Base-by-base conservation (phyloP, 805 yeast species). In the Candida fluviatilis region DNA sequence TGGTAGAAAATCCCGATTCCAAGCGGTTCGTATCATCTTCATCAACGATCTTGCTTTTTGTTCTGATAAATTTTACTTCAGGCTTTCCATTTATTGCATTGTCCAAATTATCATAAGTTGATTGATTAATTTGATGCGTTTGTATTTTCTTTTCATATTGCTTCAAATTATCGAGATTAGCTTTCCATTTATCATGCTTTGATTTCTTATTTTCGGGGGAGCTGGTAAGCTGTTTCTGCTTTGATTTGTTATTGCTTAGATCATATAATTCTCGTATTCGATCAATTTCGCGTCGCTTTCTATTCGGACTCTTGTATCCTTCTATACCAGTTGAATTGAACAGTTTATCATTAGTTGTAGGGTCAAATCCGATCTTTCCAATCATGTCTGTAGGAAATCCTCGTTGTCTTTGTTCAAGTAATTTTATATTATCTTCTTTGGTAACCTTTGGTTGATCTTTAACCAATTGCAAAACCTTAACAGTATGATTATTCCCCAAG, bases 351-450 rank as follows among this genome's bases (percentile, higher is more conserved):
- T 34, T 28, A 11, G 16, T 15, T 5, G 76, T 70, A 2, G 82
- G 82, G 52, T 76, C 80, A 47, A 71, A 76, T 2, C 82, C 83
- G 30, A 76, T 53, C 12, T 58, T 55, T 14, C 59, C 56, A 13
- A 76, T 50, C 25, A 69, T 57, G 2, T 62, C 57, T 32, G 62
- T 53, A n/a, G 64, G 61, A 44, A 71, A 63, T 3, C 75, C 72
- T 57, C 40, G 57, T 57, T 17, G 32, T n/a, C 36, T 30, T 32
- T 45, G 15, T 32, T 44, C 35, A 32, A 40, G 12, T n/a, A 13
- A 8, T 23, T 28, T 28, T 4, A 16, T 15, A n/a, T 7, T 34
- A 46, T 48, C 31, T 38, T 45, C 23, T 28, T 34, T 14, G 28
- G 38, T 21, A 39, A 19, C 18, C 40, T 45, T 37, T 24, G 45